Evolutionary conservation across 495 filamentous ascomycete species (phyloP).

Genomic region (Penicillium soppii): DNA sequence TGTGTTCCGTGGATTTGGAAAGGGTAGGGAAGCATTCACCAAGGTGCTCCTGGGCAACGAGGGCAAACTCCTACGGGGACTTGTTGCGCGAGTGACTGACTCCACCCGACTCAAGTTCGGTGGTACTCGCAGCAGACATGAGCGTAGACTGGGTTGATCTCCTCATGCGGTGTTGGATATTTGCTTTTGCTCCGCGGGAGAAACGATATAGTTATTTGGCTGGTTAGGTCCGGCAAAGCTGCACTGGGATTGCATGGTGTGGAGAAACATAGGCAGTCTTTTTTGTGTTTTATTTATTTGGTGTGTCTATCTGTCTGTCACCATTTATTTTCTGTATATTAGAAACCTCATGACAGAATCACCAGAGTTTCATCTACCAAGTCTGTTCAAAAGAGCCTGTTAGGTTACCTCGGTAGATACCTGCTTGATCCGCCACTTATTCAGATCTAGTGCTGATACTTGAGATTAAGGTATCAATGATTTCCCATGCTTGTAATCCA

Average conservation of each 20-base stretch:
- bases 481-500: too few species aligned
- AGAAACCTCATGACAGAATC: conserved; percentile 11
- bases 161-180: not conserved
- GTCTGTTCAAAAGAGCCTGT: too few species aligned
- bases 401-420: too few species aligned
- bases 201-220: not conserved
- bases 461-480: too few species aligned
- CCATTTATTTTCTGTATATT: conserved; percentile 24
- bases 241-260: conserved; percentile 5
- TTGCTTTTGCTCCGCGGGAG: not conserved
- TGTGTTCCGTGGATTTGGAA: conserved; percentile 76
- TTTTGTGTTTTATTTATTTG: conserved; percentile 1
- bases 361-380: not conserved
- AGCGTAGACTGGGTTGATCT: conserved; percentile 73
- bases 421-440: too few species aligned
- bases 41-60: conserved; percentile 88
- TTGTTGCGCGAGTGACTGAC: conserved; percentile 77
- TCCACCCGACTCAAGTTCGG: conserved; percentile 90
- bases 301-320: conserved; percentile 5
- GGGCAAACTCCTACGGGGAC: conserved; percentile 66
- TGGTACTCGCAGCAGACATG: conserved; percentile 79
- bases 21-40: conserved; percentile 79
- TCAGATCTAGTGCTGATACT: too few species aligned
- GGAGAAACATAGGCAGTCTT: not conserved
- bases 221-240: not conserved